These are phyloP conservation scores for Albophoma yamanashiensis DNA, from an alignment of 2,329 filamentous ascomycete species.

Conservation along the genomic window DNA sequence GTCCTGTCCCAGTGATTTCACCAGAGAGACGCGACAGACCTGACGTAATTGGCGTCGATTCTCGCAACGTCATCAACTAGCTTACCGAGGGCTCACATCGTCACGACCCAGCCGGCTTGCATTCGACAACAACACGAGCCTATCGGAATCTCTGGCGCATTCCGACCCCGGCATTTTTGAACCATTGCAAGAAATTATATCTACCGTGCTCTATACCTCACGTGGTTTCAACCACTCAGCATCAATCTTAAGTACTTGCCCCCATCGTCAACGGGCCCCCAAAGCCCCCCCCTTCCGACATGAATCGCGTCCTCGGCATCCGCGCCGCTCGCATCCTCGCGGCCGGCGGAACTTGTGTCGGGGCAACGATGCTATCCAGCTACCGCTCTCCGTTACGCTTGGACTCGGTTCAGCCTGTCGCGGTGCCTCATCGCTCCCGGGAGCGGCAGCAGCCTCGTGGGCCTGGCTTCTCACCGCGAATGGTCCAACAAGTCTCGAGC, in stretches of 20 bases:
- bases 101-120: background rate
- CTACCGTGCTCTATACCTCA: background rate
- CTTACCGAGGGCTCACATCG: no score
- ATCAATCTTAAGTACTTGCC: background rate
- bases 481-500: conserved; percentile 39
- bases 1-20: background rate
- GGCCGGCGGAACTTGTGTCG: conserved; percentile 1
- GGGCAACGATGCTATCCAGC: conserved; percentile 13
- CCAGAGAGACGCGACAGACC: background rate
- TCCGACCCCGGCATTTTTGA: background rate
- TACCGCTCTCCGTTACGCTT: conserved; percentile 6
- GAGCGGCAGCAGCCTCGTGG: conserved; percentile 4
- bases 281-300: background rate
- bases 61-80: background rate
- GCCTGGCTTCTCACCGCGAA: conserved; percentile 13
- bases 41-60: background rate
- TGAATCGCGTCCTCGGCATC: background rate
- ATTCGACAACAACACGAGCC: background rate
- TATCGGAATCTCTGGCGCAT: background rate
- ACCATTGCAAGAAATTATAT: background rate
- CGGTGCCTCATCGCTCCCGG: conserved; percentile 10
- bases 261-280: background rate
- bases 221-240: background rate
- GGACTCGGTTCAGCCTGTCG: conserved; percentile 9
- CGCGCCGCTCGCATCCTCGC: conserved; percentile 11